Conservation (phyloP, 176 grass and related monocot genomes). For the Leersia perrieri region DNA sequence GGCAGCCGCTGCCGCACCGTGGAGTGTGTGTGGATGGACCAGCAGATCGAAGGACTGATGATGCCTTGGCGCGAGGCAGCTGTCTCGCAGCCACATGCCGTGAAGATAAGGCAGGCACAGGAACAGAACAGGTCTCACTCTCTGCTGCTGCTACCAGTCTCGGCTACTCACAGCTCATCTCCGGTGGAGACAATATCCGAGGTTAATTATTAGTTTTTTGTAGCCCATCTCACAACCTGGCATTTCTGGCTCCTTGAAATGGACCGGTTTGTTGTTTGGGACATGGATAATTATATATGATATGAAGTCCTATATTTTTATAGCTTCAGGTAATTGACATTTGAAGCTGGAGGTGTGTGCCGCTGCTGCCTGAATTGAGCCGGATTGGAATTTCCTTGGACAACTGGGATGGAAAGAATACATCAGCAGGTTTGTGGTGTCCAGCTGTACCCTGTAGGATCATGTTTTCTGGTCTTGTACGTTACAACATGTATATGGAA, state of each 20-base stretch:
- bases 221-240: background rate
- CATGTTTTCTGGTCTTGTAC: background rate
- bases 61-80: conserved; percentile 20
- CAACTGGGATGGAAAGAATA: background rate
- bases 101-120: conserved; percentile 10
- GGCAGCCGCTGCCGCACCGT: background rate
- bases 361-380: background rate
- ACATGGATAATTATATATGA: background rate
- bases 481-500: background rate
- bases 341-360: background rate
- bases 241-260: background rate
- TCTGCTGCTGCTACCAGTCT: background rate
- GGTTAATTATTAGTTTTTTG: background rate
- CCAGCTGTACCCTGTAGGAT: conserved; percentile 19
- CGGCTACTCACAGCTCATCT: conserved; percentile 41
- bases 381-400: background rate
- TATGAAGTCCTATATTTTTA: background rate
- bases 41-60: background rate
- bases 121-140: conserved; percentile 13
- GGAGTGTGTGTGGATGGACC: too few relatives aligned
- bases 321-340: background rate
- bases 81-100: conserved; percentile 30
- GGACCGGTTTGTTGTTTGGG: too few relatives aligned
- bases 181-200: background rate
- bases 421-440: background rate